Conservation (phyloP, 345 rosid species). For the Rhizophora mangle region DNA sequence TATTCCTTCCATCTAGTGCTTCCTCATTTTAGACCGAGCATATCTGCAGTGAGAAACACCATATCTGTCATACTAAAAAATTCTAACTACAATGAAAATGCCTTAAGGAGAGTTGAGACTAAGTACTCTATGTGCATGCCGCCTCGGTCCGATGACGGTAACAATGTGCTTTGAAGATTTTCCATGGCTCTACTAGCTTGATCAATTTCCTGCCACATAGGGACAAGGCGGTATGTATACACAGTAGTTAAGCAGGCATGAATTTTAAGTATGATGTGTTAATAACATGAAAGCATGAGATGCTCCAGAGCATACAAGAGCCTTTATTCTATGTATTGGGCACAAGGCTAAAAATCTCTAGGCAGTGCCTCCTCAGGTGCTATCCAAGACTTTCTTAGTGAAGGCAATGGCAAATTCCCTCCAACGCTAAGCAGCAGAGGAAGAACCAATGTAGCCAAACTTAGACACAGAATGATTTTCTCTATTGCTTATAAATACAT, state of each 20-base stretch:
- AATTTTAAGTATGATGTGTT: background rate
- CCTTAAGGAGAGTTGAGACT: background rate
- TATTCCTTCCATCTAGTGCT: slow-evolving; percentile 30
- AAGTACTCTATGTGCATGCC: slow-evolving; percentile 91
- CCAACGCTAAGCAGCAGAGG: too few species aligned
- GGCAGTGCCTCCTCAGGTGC: too few species aligned
- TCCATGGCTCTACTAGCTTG: slow-evolving; percentile 63
- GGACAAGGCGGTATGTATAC: background rate
- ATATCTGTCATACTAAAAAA: background rate
- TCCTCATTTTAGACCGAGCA: slow-evolving; percentile 85
- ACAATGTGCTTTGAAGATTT: slow-evolving; percentile 57
- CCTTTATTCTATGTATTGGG: background rate
- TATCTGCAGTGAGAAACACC: slow-evolving; percentile 33
- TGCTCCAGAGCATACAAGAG: background rate
- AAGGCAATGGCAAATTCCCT: too few species aligned
- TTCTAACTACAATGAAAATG: background rate
- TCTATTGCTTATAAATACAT: background rate
- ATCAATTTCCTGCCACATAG: slow-evolving; percentile 46
- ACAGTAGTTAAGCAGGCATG: background rate
- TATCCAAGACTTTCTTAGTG: too few species aligned
- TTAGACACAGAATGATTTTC: background rate
- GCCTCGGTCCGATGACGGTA: slow-evolving; percentile 81
- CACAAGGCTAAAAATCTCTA: too few species aligned
- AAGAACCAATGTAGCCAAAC: too few species aligned
- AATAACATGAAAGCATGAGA: background rate